Percentiles rank a stretch among this genome's conserved stretches.
phyloP scores from a whole-genome alignment of 345 rosid species.

The Triadica sebifera region DNA sequence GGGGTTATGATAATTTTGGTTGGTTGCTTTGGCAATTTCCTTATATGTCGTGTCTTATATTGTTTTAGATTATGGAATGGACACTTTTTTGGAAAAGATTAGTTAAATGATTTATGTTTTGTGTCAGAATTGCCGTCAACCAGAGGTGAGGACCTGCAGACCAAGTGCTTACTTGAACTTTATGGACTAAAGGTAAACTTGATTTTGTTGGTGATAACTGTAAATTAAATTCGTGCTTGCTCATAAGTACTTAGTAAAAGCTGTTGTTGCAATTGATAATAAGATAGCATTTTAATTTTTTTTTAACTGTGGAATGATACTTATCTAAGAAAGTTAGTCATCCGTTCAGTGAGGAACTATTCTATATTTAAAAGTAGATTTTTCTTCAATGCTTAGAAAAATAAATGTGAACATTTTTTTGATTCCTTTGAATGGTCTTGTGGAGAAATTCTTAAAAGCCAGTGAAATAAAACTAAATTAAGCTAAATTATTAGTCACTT shows the following conservation, averaged over 20 bases:
- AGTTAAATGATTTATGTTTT: slow-evolving; percentile 27
- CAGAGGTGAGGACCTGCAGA: slow-evolving; percentile 90
- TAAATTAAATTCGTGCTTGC: neutral
- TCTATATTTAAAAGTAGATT: neutral
- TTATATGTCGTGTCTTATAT: neutral
- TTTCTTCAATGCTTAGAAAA: neutral
- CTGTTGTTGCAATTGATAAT: neutral
- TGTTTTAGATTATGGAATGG: neutral
- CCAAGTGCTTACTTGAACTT: slow-evolving; percentile 87
- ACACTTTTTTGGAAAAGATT: neutral
- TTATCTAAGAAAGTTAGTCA: neutral
- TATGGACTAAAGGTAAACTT: slow-evolving; percentile 80
- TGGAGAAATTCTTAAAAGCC: neutral
- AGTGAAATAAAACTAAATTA: slow-evolving; percentile 7
- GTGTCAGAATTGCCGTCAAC: slow-evolving; percentile 78
- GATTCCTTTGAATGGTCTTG: neutral
- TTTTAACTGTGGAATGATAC: slow-evolving; percentile 6
- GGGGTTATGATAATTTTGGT: too few relatives aligned
- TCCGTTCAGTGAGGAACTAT: neutral
- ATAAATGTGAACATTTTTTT: neutral
- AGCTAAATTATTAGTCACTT: slow-evolving; percentile 6
- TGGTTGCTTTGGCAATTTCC: too few relatives aligned
- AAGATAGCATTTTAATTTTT: neutral
- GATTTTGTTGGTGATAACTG: neutral
- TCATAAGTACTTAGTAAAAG: neutral